Conservation (phyloP, 2,329 filamentous ascomycete genomes). For the Chalaropsis thielavioides region DNA sequence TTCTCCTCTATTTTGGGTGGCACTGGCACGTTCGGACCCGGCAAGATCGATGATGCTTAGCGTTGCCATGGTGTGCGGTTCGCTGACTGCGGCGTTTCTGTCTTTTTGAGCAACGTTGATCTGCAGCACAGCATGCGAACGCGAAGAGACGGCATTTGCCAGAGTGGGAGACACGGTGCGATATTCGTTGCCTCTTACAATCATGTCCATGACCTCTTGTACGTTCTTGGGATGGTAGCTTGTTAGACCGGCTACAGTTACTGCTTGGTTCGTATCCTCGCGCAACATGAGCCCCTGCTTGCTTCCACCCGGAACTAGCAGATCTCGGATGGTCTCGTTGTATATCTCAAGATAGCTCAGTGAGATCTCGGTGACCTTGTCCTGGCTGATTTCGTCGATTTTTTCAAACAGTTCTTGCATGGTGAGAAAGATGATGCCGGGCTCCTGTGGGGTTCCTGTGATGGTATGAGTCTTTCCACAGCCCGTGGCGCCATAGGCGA, state of each 20-base stretch:
- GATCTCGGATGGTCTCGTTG: slow-evolving; percentile 94
- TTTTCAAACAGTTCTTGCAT: slow-evolving; percentile 99
- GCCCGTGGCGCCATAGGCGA: slow-evolving; percentile 93
- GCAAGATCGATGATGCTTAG: slow-evolving; percentile 96
- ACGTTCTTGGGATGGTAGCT: slow-evolving; percentile 86
- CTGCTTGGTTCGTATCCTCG: slow-evolving; percentile 85
- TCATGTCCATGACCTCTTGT: slow-evolving; percentile 98
- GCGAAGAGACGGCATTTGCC: slow-evolving; percentile 92
- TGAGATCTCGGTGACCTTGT: slow-evolving; percentile 80
- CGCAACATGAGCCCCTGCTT: slow-evolving; percentile 80
- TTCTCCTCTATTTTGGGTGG: slow-evolving; percentile 91
- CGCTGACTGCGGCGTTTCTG: slow-evolving; percentile 77
- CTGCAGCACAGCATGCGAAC: slow-evolving; percentile 92
- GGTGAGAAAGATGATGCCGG: slow-evolving; percentile 94
- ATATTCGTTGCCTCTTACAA: slow-evolving; percentile 84
- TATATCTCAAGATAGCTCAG: slow-evolving; percentile 97
- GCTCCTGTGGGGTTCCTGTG: slow-evolving; percentile 76
- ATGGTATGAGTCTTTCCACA: slow-evolving; percentile 99
- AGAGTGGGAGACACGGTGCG: slow-evolving; percentile 93
- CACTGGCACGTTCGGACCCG: slow-evolving; percentile 87
- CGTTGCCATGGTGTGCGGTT: slow-evolving; percentile 95
- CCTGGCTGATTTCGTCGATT: slow-evolving; percentile 69
- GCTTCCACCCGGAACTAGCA: slow-evolving; percentile 71
- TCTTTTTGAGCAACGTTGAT: slow-evolving; percentile 94
- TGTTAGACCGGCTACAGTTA: slow-evolving; percentile 79